A percentile compares a stretch with the other conserved stretches of the same genome.
These are phyloP conservation scores for Trametopsis cervina DNA, from an alignment of 768 basidiomycete species.

Conservation along the genomic window DNA sequence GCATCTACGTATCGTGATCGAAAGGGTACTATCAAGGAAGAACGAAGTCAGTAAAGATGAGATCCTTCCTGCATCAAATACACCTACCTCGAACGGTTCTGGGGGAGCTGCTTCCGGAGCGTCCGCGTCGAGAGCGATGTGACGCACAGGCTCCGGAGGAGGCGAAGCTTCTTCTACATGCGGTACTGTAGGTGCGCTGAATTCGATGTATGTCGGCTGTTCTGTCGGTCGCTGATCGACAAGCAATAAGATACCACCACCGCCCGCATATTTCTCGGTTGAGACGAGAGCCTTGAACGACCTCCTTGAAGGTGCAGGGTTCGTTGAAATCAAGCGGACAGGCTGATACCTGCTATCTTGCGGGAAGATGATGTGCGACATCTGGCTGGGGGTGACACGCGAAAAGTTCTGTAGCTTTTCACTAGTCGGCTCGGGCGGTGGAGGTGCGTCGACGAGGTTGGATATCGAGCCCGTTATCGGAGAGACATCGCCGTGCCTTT, in stretches of 20 bases:
- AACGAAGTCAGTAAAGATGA: conserved; percentile 22
- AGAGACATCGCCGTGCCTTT: conserved; percentile 49
- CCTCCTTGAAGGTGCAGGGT: conserved; percentile 13
- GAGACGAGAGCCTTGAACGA: conserved; percentile 21
- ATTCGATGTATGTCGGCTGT: conserved; percentile 66
- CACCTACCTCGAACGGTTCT: conserved; percentile 75
- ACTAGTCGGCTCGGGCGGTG: conserved; percentile 56
- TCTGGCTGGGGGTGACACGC: conserved; percentile 85
- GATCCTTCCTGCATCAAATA: too few relatives aligned
- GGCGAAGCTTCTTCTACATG: conserved; percentile 15
- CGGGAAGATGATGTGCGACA: conserved; percentile 81
- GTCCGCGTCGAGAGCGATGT: conserved; percentile 66
- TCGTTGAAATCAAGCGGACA: conserved; percentile 68
- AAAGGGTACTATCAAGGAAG: conserved; percentile 59
- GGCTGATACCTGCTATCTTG: conserved; percentile 78
- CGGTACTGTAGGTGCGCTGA: conserved; percentile 27
- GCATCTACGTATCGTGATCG: conserved; percentile 47
- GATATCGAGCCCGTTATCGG: conserved; percentile 49
- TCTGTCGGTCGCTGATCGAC: conserved; percentile 66
- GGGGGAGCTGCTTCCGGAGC: conserved; percentile 69
- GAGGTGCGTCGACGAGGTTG: conserved; percentile 36
- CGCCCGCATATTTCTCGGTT: conserved; percentile 60
- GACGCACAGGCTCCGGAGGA: conserved; percentile 20
- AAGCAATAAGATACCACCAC: conserved; percentile 85
- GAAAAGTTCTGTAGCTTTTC: conserved; percentile 84